These are phyloP conservation scores for Talaromyces sp. DNA, from an alignment of 2,329 filamentous ascomycete species.

Conservation along the genomic window DNA sequence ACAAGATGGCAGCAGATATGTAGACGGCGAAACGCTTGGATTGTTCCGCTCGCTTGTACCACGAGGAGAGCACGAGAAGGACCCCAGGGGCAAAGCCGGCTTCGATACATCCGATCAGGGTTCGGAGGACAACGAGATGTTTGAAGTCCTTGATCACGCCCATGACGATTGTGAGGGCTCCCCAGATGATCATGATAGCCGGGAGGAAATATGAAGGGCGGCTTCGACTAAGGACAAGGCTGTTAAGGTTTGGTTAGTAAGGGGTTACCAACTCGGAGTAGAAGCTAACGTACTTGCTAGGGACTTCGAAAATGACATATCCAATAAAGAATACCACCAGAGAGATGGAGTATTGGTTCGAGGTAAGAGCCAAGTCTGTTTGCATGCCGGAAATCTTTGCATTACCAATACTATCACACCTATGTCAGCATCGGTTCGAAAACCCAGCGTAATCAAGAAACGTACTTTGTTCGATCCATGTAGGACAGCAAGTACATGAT, in stretches of 20 bases:
- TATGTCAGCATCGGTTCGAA: background rate
- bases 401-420: slow-evolving; percentile 46
- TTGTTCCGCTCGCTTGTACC: slow-evolving; percentile 33
- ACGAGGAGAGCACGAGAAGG: slow-evolving; percentile 33
- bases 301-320: slow-evolving; percentile 53
- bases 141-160: slow-evolving; percentile 28
- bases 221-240: slow-evolving; percentile 49
- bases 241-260: background rate
- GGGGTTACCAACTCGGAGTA: too few species aligned
- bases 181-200: slow-evolving; percentile 24
- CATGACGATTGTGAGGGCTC: slow-evolving; percentile 23
- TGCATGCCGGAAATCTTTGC: slow-evolving; percentile 52
- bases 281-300: slow-evolving; percentile 38
- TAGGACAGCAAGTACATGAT: slow-evolving; percentile 20
- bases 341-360: slow-evolving; percentile 49
- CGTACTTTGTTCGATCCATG: slow-evolving; percentile 19
- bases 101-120: slow-evolving; percentile 28
- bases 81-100: slow-evolving; percentile 35
- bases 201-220: slow-evolving; percentile 50
- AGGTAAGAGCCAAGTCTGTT: slow-evolving; percentile 42
- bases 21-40: slow-evolving; percentile 25
- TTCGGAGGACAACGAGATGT: slow-evolving; percentile 27
- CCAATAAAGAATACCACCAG: slow-evolving; percentile 55
- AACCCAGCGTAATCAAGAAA: background rate
- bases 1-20: slow-evolving; percentile 22